Base-by-base conservation (phyloP, 306 rosid genomes). In the Cercis canadensis region DNA sequence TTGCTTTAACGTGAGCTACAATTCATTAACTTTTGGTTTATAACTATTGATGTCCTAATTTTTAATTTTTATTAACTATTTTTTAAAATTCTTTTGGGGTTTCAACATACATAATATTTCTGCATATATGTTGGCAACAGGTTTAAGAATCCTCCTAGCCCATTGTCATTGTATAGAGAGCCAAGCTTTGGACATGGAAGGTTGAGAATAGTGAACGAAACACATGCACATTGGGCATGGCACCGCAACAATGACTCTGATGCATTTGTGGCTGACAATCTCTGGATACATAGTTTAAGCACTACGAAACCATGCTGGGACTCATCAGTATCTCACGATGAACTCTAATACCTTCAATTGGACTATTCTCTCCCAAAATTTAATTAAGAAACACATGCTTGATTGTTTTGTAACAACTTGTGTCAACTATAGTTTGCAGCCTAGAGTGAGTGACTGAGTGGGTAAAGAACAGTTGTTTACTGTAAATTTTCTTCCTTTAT, bases 161-260 rank as follows among this genome's bases (percentile, higher is more conserved):
- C 89, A 1, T 83, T 88, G 0, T 90, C 96, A 0, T 57, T 88
- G 84, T 86, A 32, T 34, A 61, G 96, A 49, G 92, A 92, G 71
- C 67, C 97, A 67, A 88, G 93, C 57, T 92, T 92, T 69, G 92
- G 97, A 33, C 97, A 91, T 66, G 96, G 88, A 77, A 81, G 97
- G 60, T 73, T 90, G 63, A 57, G 78, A 62, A 77, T 88, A 44
- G 0, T 81, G 34, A 86, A 88, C 46, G 90, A 80, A 57, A 86
- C 97, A 7, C 90, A 83, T 65, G 95, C 96, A 60, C 65, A 79
- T 4, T 86, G 95, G 97, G 81, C 89, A 44, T 90, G 97, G 97
- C 90, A 90, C 66, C 90, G 97, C 21, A 90, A 90, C 90, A 81
- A 90, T 39, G 92, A 90, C 34, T 2, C 40, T 7, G 50, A 70